Conservation (phyloP, 306 rosid species). For the Vachellia collinsii region DNA sequence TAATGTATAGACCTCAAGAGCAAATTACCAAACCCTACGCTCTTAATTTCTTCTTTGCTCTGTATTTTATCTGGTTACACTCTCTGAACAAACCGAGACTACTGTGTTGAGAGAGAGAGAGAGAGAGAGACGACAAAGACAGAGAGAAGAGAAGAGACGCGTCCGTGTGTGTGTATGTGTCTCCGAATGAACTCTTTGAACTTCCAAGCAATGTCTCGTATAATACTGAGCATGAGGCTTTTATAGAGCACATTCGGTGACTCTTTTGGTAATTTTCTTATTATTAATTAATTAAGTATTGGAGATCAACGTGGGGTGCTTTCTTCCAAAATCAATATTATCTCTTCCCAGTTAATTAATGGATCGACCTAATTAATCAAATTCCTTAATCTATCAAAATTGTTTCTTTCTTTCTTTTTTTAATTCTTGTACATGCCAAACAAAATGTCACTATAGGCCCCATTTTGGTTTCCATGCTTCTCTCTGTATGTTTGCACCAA, state of each 20-base stretch:
- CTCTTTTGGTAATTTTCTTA: not conserved
- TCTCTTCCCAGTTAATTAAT: not conserved
- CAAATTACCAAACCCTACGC: conserved; percentile 2
- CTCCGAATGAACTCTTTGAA: conserved; percentile 31
- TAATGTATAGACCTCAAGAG: not conserved
- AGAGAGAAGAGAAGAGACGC: not conserved
- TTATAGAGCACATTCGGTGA: conserved; percentile 36
- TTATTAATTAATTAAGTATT: not conserved
- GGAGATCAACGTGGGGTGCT: not conserved
- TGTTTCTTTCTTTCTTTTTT: not conserved
- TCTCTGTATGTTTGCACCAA: conserved; percentile 38
- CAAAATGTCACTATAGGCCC: conserved; percentile 43
- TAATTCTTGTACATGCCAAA: conserved; percentile 24
- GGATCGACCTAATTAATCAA: no score
- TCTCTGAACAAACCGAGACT: conserved; percentile 14
- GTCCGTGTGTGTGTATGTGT: conserved; percentile 8
- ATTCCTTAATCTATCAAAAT: no score
- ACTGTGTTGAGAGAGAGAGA: not conserved
- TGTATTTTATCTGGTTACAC: not conserved
- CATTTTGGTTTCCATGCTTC: conserved; percentile 51
- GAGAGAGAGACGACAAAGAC: conserved; percentile 9
- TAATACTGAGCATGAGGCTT: conserved; percentile 29
- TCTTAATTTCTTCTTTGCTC: not conserved
- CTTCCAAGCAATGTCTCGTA: conserved; percentile 20
- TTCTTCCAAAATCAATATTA: not conserved